Percentiles rank a stretch among this genome's conserved stretches.
phyloP scores from a whole-genome alignment of 148 eudicot genomes.

The Drosera capensis region DNA sequence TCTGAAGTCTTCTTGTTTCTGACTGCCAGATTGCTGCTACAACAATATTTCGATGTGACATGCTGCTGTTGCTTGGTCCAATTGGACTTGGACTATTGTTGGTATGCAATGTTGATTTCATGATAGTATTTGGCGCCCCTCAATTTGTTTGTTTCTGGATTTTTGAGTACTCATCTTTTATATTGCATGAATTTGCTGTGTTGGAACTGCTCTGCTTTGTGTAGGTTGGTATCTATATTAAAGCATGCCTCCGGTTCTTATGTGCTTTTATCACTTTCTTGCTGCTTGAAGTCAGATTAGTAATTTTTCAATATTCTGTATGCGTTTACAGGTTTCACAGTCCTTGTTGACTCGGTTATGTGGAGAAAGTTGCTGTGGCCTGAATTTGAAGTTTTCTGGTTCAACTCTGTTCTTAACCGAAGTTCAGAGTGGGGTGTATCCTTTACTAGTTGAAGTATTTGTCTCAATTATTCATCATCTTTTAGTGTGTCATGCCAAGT shows the following conservation, averaged over 20 bases:
- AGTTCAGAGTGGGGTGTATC: conserved; percentile 99
- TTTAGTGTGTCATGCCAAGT: too few relatives aligned
- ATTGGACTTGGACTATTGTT: conserved; percentile 75
- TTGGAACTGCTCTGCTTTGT: conserved; percentile 34
- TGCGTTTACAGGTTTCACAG: conserved; percentile 33
- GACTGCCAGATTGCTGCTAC: conserved; percentile 71
- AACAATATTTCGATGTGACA: conserved; percentile 78
- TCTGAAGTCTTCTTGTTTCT: conserved; percentile 10
- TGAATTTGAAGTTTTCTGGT: conserved; percentile 92
- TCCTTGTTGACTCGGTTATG: conserved; percentile 54
- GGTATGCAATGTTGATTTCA: conserved; percentile 32
- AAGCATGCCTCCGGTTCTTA: too few relatives aligned
- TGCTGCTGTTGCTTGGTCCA: conserved; percentile 67
- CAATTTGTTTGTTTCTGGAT: not conserved
- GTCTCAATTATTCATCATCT: too few relatives aligned
- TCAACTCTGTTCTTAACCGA: conserved; percentile 77
- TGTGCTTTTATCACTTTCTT: too few relatives aligned
- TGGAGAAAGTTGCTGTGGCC: conserved; percentile 84
- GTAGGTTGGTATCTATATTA: conserved; percentile 94
- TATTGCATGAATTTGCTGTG: conserved; percentile 13
- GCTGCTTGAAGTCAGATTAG: not conserved
- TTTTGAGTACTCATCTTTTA: not conserved
- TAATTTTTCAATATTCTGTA: not conserved
- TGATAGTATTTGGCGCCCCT: not conserved
- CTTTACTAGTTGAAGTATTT: too few relatives aligned